Evolutionary conservation across 345 rosid genomes (phyloP).

Genomic region (Cardamine occulta): DNA sequence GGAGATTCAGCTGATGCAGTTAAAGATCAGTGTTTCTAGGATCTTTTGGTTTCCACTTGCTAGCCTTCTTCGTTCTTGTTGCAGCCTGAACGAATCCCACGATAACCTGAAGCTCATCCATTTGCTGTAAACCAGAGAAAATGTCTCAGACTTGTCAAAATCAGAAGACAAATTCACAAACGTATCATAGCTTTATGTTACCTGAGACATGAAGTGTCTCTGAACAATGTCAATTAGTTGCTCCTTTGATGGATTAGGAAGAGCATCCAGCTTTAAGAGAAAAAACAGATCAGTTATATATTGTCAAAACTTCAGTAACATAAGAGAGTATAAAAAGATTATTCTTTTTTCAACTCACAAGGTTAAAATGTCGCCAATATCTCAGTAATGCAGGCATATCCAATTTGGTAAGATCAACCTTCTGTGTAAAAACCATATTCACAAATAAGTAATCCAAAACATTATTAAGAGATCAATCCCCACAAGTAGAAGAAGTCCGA

Average conservation of each 20-base stretch:
- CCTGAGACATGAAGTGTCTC: conserved; percentile 97
- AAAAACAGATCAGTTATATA: neutral
- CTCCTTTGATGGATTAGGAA: conserved; percentile 86
- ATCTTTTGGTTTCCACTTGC: conserved; percentile 50
- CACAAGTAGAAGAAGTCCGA: neutral
- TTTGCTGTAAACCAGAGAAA: conserved; percentile 54
- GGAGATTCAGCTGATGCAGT: conserved; percentile 43
- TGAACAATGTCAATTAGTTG: conserved; percentile 80
- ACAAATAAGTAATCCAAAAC: conserved; percentile 2
- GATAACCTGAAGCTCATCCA: conserved; percentile 97
- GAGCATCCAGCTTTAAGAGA: conserved; percentile 62
- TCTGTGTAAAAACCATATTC: conserved; percentile 48
- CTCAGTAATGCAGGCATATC: conserved; percentile 87
- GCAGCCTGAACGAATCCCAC: conserved; percentile 95
- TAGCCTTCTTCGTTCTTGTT: conserved; percentile 67
- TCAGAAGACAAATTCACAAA: neutral
- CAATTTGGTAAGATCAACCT: conserved; percentile 87
- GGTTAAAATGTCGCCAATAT: conserved; percentile 92
- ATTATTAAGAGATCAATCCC: neutral
- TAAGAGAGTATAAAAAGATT: neutral
- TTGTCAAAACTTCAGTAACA: conserved; percentile 1
- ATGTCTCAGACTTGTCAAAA: neutral
- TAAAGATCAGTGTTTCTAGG: conserved; percentile 26
- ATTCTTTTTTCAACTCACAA: conserved; percentile 57
- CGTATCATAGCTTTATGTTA: conserved; percentile 31